A percentile compares a stretch with the other conserved stretches of the same genome.
Evolutionary conservation across 169 alveolate species (phyloP).

Genomic region (Plasmodium cynomolgi): DNA sequence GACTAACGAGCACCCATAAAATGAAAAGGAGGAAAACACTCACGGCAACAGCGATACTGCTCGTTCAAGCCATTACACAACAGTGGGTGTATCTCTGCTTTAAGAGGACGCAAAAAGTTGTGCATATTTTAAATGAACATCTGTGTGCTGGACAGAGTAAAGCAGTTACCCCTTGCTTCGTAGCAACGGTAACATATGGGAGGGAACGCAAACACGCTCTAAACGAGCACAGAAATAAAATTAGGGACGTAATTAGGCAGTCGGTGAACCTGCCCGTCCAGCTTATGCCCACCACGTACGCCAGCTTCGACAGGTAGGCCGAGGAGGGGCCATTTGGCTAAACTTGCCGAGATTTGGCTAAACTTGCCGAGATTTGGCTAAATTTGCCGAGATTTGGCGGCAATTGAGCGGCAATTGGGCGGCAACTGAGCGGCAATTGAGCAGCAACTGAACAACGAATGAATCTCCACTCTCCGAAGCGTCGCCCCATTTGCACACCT

Average conservation of each 20-base stretch:
- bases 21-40: not conserved
- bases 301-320: conserved; percentile 50
- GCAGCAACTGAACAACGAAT: not conserved
- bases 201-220: not conserved
- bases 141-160: not conserved
- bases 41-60: not conserved
- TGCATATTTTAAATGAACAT: not conserved
- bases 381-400: too few species aligned
- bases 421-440: too few species aligned
- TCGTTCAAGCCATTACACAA: not conserved
- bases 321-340: too few species aligned
- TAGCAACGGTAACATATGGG: not conserved
- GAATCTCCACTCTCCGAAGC: too few species aligned
- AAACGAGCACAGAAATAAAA: conserved; percentile 22
- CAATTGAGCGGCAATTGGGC: not conserved
- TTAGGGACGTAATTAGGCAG: conserved; percentile 40
- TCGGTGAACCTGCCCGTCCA: conserved; percentile 49
- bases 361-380: too few species aligned
- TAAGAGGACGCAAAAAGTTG: not conserved
- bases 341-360: too few species aligned
- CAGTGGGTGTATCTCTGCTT: not conserved
- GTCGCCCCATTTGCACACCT: not conserved
- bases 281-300: conserved; percentile 36
- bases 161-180: not conserved
- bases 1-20: not conserved